Conservation (phyloP, 2,329 filamentous ascomycete genomes). For the Neofusicoccum cordaticola region DNA sequence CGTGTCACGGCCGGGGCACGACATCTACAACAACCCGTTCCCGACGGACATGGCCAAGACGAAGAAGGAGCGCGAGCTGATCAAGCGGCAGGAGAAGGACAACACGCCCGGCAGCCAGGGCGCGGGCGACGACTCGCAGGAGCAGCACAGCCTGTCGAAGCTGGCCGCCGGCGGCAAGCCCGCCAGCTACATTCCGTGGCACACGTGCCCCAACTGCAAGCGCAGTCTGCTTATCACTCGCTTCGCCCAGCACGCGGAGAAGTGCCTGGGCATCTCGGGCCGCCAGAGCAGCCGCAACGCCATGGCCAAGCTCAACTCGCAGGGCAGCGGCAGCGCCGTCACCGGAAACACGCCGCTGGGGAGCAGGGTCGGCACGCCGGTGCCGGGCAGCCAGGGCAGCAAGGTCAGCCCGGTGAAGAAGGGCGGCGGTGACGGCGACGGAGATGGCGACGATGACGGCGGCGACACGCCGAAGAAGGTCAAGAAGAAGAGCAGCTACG, state of each 20-base stretch:
- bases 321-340: conserved; percentile 32
- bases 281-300: conserved; percentile 50
- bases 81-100: conserved; percentile 43
- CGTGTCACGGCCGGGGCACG: conserved; percentile 71
- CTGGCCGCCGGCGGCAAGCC: conserved; percentile 48
- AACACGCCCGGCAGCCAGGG: conserved; percentile 46
- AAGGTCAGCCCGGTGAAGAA: conserved; percentile 32
- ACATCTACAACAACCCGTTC: conserved; percentile 82
- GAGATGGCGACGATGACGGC: conserved; percentile 34
- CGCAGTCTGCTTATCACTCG: conserved; percentile 60
- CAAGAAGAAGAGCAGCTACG: conserved; percentile 48
- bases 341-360: conserved; percentile 42
- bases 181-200: conserved; percentile 50
- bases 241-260: conserved; percentile 60
- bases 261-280: conserved; percentile 58
- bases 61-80: conserved; percentile 65
- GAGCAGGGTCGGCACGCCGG: conserved; percentile 42
- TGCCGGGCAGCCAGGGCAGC: conserved; percentile 33
- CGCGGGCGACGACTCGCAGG: conserved; percentile 21
- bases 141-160: conserved; percentile 42
- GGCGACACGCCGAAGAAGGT: conserved; percentile 47
- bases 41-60: conserved; percentile 73
- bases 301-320: conserved; percentile 41
- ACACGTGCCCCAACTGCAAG: conserved; percentile 60
- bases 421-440: conserved; percentile 24